Evolutionary conservation across 2,329 filamentous ascomycete genomes (phyloP).

Genomic region (Pseudocercospora cruenta): DNA sequence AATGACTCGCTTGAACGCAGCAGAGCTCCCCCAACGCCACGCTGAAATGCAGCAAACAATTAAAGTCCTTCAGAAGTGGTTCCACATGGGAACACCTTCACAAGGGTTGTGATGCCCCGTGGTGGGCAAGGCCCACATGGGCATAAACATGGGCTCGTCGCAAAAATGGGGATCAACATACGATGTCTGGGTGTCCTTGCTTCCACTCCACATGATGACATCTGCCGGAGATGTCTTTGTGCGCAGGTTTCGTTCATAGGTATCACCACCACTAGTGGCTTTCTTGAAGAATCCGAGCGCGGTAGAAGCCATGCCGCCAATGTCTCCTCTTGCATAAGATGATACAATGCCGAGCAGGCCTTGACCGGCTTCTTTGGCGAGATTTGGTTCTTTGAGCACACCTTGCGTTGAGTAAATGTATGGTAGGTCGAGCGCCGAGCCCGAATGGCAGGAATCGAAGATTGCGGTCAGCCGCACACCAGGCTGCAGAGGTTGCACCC

Average conservation of each 20-base stretch:
- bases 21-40: slow-evolving; percentile 30
- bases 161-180: slow-evolving; percentile 55
- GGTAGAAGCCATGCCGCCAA: slow-evolving; percentile 76
- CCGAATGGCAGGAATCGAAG: slow-evolving; percentile 81
- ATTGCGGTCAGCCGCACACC: slow-evolving; percentile 84
- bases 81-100: slow-evolving; percentile 2
- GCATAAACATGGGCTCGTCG: slow-evolving; percentile 23
- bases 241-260: slow-evolving; percentile 76
- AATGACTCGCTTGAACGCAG: slow-evolving; percentile 21
- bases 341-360: slow-evolving; percentile 72
- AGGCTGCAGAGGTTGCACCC: slow-evolving; percentile 72
- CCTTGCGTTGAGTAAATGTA: slow-evolving; percentile 82
- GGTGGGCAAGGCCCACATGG: slow-evolving; percentile 1
- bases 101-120: slow-evolving; percentile 1
- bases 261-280: slow-evolving; percentile 76
- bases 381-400: slow-evolving; percentile 77
- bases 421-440: slow-evolving; percentile 74
- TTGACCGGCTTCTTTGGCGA: slow-evolving; percentile 77
- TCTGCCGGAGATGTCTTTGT: slow-evolving; percentile 95
- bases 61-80: slow-evolving; percentile 9
- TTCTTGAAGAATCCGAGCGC: slow-evolving; percentile 88
- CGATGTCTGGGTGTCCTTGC: slow-evolving; percentile 94
- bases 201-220: slow-evolving; percentile 97
- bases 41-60: slow-evolving; percentile 23
- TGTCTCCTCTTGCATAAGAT: slow-evolving; percentile 80